Base-by-base conservation (phyloP, 192 early-diverging fungal genomes). In the Chytriomyces sp. region DNA sequence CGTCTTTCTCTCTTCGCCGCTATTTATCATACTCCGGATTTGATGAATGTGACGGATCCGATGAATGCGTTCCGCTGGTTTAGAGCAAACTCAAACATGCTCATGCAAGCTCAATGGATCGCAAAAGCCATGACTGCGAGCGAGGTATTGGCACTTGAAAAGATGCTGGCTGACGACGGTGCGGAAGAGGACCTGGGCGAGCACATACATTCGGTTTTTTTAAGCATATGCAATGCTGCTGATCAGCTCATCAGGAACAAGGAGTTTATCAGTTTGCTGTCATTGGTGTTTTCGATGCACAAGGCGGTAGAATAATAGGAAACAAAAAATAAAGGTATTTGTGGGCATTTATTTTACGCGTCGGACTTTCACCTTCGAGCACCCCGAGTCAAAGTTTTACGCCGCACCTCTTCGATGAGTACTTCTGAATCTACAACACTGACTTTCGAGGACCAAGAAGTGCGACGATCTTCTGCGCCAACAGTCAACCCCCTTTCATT, bases 51-150 rank as follows among this genome's bases (percentile, higher is more conserved):
- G 69, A 82, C 83, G 5, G 84, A 89, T 64, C 70, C 82, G 6
- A 85, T 87, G n/a, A 62, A 69, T 43, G 77, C 71, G 44, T 88
- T 92, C 59, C 85, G 91, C 68, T 92, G 89, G 89, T 91, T 92
- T 82, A 78, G 89, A 16, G 67, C 82, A 6, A 87, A 88, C 72
- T 69, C 78, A 7, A 13, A 0, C 3, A 28, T 79, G 26, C 67
- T 82, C 24, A 20, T 53, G 4, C 18, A 50, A 11, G 43, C 73
- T 18, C 53, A 73, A 45, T 49, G 48, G 9, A 18, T 67, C 7
- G 50, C 76, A 28, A 16, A 23, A 9, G 7, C 8, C 47, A 26
- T 82, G 23, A 48, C n/a, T 5, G 35, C 7, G 9, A n/a, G 45
- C 1, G 61, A 63, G 6, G 44, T 82, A 20, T 11, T 20, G 24